Percentiles rank a stretch among this genome's conserved stretches.
Evolutionary conservation across 768 basidiomycete genomes (phyloP).

Genomic region (Pholiota conissans): DNA sequence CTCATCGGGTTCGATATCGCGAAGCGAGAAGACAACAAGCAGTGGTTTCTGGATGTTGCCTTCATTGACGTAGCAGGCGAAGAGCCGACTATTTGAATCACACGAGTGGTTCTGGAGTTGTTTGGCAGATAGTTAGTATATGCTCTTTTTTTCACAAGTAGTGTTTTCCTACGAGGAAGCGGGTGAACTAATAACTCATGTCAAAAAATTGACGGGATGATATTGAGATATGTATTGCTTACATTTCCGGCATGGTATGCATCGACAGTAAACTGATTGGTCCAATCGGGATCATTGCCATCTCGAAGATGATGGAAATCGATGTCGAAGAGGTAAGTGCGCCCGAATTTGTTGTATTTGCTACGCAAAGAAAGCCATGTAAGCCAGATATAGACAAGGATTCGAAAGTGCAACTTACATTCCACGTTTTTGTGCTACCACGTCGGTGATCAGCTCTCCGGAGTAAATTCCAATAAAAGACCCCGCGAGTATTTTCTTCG

Average conservation of each 20-base stretch:
- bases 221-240: conserved; percentile 23
- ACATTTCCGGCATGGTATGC: conserved; percentile 90
- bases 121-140: not conserved
- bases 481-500: conserved; percentile 63
- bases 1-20: conserved; percentile 63
- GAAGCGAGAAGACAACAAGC: conserved; percentile 62
- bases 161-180: conserved; percentile 64
- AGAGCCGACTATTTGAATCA: conserved; percentile 77
- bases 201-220: not conserved
- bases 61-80: conserved; percentile 80
- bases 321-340: conserved; percentile 81
- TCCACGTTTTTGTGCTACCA: conserved; percentile 67
- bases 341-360: conserved; percentile 69
- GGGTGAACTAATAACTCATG: conserved; percentile 66
- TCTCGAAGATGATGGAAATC: conserved; percentile 71
- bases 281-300: conserved; percentile 30
- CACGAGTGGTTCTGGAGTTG: conserved; percentile 81
- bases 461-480: conserved; percentile 84
- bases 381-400: not conserved
- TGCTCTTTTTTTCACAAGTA: not conserved
- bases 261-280: conserved; percentile 64
- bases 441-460: conserved; percentile 77
- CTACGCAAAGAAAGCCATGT: conserved; percentile 33
- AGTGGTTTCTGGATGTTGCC: conserved; percentile 69
- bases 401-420: conserved; percentile 39